Percentiles rank a stretch among this genome's conserved stretches.
phyloP scores from a whole-genome alignment of 345 rosid species.

The Hirschfeldia incana region DNA sequence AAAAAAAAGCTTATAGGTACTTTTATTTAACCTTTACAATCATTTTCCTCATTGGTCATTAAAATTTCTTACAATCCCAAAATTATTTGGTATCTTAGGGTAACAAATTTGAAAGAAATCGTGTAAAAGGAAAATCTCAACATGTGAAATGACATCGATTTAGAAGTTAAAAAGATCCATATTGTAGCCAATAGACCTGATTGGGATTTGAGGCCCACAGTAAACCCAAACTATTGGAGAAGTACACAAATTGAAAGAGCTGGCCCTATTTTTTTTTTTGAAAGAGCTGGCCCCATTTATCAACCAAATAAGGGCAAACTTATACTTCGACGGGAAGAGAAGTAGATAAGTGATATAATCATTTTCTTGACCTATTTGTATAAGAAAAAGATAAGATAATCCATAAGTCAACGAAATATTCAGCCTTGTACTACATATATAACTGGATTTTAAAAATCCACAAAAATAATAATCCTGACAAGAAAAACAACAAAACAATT shows the following conservation, averaged over 20 bases:
- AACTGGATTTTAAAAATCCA: constrained; percentile 19
- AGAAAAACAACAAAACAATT: neutral
- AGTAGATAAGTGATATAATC: neutral
- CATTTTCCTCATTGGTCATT: neutral
- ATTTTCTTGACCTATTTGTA: neutral
- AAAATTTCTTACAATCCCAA: neutral
- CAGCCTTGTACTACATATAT: neutral
- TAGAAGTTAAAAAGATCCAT: neutral
- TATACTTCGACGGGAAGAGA: neutral
- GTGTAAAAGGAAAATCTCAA: neutral
- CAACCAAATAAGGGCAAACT: neutral
- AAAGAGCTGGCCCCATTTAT: neutral
- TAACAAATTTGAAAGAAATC: neutral
- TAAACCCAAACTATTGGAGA: neutral
- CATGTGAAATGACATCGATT: neutral
- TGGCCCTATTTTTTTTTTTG: neutral
- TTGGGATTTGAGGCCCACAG: neutral
- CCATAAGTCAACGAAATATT: neutral
- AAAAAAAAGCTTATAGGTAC: neutral
- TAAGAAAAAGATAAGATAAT: neutral
- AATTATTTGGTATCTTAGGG: neutral
- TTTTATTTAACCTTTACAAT: neutral
- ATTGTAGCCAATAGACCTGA: neutral
- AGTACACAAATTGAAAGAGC: neutral
- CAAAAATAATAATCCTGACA: constrained; percentile 13